A percentile compares a stretch with the other conserved stretches of the same genome.
Evolutionary conservation across 2,329 filamentous ascomycete species (phyloP).

Genomic region (Fusarium ambrosium): DNA sequence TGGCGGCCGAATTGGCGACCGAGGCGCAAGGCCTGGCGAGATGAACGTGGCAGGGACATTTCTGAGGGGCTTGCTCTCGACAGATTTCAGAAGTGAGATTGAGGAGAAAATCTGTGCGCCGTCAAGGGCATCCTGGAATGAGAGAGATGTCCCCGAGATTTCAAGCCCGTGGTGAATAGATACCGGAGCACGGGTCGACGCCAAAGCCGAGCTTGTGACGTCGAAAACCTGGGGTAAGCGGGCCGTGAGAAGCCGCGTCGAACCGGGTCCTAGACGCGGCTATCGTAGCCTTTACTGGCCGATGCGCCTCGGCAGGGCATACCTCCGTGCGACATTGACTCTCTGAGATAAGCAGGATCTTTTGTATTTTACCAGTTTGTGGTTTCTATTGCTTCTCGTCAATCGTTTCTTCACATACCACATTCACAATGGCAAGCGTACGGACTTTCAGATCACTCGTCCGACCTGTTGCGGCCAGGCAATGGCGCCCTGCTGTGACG

Average conservation of each 20-base stretch:
- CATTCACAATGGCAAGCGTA: constrained; percentile 57
- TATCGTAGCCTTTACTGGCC: constrained; percentile 41
- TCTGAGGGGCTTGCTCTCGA: constrained; percentile 4
- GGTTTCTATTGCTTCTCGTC: not conserved
- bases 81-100: constrained; percentile 11
- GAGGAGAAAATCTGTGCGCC: constrained; percentile 6
- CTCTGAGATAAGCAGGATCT: constrained; percentile 12
- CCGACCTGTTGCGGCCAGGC: constrained; percentile 48
- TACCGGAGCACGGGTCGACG: constrained; percentile 26
- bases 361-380: not conserved
- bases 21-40: constrained; percentile 61
- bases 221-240: constrained; percentile 48
- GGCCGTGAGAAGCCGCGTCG: constrained; percentile 40
- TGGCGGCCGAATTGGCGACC: constrained; percentile 53
- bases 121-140: constrained; percentile 21
- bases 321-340: constrained; percentile 5
- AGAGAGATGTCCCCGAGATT: constrained; percentile 15
- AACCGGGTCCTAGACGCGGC: constrained; percentile 33
- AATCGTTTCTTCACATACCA: not conserved
- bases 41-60: constrained; percentile 64
- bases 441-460: constrained; percentile 54
- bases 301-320: constrained; percentile 35
- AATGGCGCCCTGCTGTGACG: constrained; percentile 46
- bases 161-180: constrained; percentile 18
- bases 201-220: constrained; percentile 47